A percentile compares a stretch with the other conserved stretches of the same genome.
Conservation (phyloP, 208 protist species). For the Leishmania tropica region DNA sequence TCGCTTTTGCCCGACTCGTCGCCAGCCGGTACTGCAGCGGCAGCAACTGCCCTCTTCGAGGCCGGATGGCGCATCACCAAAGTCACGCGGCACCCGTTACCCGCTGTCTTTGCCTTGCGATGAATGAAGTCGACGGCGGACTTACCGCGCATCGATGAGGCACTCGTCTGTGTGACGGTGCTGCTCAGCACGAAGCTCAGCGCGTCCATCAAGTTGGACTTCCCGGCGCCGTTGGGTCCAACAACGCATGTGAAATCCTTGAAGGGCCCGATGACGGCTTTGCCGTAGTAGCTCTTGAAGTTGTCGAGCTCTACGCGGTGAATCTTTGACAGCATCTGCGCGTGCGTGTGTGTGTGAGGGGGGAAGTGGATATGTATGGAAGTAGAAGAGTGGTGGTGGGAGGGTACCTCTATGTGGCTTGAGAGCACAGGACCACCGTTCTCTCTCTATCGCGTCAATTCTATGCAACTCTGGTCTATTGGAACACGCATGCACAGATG, state of each 20-base stretch:
- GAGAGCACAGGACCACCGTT: background rate
- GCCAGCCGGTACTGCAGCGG: constrained; percentile 7
- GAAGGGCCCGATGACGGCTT: constrained; percentile 96
- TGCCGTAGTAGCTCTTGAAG: constrained; percentile 99
- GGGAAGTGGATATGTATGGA: background rate
- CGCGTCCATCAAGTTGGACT: constrained; percentile 99
- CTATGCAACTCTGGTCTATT: background rate
- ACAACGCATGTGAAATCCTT: constrained; percentile 98
- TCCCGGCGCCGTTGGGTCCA: constrained; percentile 98
- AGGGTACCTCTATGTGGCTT: background rate
- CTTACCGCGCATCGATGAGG: constrained; percentile 74
- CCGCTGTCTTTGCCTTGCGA: constrained; percentile 48
- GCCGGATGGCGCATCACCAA: constrained; percentile 67
- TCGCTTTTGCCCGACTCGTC: background rate
- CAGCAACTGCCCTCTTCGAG: background rate
- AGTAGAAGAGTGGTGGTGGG: background rate
- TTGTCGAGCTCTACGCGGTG: constrained; percentile 95
- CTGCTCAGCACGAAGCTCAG: constrained; percentile 97
- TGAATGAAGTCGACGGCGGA: constrained; percentile 94
- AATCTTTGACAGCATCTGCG: constrained; percentile 69
- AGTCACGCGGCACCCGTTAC: constrained; percentile 70
- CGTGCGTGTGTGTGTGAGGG: constrained; percentile 10
- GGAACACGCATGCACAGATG: background rate
- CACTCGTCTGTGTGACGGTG: constrained; percentile 36
- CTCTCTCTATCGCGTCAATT: background rate